Evolutionary conservation across 2,329 filamentous ascomycete genomes (phyloP).

Genomic region (Ampelomyces quisqualis): DNA sequence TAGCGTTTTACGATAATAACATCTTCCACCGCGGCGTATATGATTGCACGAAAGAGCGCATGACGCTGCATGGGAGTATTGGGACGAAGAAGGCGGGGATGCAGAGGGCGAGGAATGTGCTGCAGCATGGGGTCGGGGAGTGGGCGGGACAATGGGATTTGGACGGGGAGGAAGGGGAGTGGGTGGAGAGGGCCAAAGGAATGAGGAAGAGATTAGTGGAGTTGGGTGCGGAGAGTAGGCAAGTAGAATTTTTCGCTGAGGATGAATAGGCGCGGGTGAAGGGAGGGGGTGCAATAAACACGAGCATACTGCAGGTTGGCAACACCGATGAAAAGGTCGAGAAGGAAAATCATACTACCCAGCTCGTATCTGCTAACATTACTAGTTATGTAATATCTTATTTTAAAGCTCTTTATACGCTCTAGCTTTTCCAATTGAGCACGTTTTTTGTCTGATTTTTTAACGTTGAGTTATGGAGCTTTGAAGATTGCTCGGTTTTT

Average conservation of each 20-base stretch:
- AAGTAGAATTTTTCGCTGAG: slow-evolving; percentile 58
- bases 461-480: no score
- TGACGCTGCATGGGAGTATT: slow-evolving; percentile 73
- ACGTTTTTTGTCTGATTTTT: no score
- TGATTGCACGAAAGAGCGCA: slow-evolving; percentile 58
- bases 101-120: slow-evolving; percentile 66
- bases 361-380: no score
- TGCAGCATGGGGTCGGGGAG: slow-evolving; percentile 70
- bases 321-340: no score
- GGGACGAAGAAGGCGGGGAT: slow-evolving; percentile 59
- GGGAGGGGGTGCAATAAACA: no score
- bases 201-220: slow-evolving; percentile 66
- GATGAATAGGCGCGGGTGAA: slow-evolving; percentile 32
- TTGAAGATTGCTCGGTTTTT: no score
- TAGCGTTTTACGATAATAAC: slow-evolving; percentile 88
- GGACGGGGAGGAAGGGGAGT: slow-evolving; percentile 54
- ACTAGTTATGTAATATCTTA: no score
- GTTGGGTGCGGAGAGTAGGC: slow-evolving; percentile 60
- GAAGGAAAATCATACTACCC: no score
- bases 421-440: no score
- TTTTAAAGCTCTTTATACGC: no score
- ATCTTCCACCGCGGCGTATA: slow-evolving; percentile 76
- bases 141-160: slow-evolving; percentile 66
- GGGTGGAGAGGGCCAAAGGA: slow-evolving; percentile 58
- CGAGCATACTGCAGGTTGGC: no score